Evolutionary conservation across 345 rosid species (phyloP), one percentile per base, ranked within the genome.

Genomic region (Geranium rotundifolium): DNA sequence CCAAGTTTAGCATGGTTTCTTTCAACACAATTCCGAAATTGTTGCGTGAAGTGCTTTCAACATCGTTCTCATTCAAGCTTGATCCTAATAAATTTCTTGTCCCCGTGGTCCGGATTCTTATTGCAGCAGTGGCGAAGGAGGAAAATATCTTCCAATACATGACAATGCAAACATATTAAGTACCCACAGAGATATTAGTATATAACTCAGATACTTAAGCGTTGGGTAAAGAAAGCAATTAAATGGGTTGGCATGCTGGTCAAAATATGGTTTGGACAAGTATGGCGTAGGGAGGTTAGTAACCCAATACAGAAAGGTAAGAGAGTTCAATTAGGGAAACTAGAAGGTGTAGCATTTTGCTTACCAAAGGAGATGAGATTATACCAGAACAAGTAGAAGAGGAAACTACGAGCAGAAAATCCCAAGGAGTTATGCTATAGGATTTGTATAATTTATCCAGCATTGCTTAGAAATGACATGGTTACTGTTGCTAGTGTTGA

Each of bases 1-100:
- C 98, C 75, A 92, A 67, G 77, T 79, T 72, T 61, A 92, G 77
- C 91, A 89, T 71, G 58, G 93, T 84, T 77, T 89, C 93, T 79
- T 92, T 92, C 75, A 92, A 70, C 19, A 84, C 80, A 73, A 84
- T 74, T 60, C 98, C 96, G 78, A 87, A 82, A 66, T 74, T 60
- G 65, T 87, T 78, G 70, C 78, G 83, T 37, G 89, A 79, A 56
- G 73, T 72, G 63, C 72, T 80, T 59, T 75, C 78, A 62, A 73
- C 66, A 63, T 59, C 54, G 29, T 64, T 79, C 68, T 65, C 66
- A 62, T 80, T 72, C 58, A 76, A 67, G 65, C 65, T 72, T 59
- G 79, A 73, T 62, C 68, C 63, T 54, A 72, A 58, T 64, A 60
- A 30, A 56, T 62, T 79, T 64, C 68, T 62, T 20, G 77, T 56